A percentile compares a stretch with the other conserved stretches of the same genome.
Conservation (phyloP, 139 green algal species). For the Spirogloea muscicola region DNA sequence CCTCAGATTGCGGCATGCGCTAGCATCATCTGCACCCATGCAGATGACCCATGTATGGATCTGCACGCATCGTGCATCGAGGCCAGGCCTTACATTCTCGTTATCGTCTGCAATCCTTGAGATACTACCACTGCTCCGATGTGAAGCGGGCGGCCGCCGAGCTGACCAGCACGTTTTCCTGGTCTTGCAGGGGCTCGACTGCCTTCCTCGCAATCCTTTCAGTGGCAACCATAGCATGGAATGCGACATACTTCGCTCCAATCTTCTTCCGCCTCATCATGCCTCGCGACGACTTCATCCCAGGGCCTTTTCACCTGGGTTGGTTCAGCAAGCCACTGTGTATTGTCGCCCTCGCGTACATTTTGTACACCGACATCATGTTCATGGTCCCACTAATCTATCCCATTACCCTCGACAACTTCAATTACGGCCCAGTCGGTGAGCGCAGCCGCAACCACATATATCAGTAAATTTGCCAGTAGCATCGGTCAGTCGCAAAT, state of each 20-base stretch:
- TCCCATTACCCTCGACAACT: background rate
- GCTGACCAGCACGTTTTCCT: too few species aligned
- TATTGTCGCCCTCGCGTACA: background rate
- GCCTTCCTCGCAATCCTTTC: background rate
- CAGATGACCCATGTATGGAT: too few species aligned
- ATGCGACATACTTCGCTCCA: background rate
- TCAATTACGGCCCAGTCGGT: background rate
- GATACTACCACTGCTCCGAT: too few species aligned
- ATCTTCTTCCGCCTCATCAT: conserved; percentile 3
- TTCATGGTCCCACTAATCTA: conserved; percentile 2
- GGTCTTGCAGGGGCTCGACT: background rate
- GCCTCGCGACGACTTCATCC: background rate
- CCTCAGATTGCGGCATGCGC: too few species aligned
- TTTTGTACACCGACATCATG: background rate
- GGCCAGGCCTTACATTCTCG: too few species aligned
- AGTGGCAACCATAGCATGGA: background rate
- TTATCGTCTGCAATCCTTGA: too few species aligned
- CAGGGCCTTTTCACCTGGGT: background rate
- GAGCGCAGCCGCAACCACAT: background rate
- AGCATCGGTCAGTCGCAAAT: too few species aligned
- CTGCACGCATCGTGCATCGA: too few species aligned
- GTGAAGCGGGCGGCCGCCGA: too few species aligned
- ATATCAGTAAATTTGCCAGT: background rate
- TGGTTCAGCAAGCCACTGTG: background rate
- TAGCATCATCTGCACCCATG: too few species aligned